phyloP scores from a whole-genome alignment of 768 basidiomycete genomes.

The Phanerochaete sordida region DNA sequence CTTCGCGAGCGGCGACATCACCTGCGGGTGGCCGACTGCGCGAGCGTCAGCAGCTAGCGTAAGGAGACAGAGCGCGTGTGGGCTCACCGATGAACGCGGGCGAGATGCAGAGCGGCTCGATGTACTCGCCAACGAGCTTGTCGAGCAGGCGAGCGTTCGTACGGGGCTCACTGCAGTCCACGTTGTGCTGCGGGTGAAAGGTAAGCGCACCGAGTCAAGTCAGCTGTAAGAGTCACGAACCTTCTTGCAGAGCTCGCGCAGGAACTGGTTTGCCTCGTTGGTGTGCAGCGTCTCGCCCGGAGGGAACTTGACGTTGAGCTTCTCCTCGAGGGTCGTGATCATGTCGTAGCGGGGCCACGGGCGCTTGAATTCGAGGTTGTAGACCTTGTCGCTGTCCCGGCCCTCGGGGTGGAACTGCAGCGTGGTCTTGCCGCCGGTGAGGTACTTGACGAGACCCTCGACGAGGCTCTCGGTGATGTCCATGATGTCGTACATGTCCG shows the following conservation, averaged over 20 bases:
- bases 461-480: slow-evolving; percentile 91
- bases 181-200: slow-evolving; percentile 64
- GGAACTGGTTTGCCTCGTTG: slow-evolving; percentile 82
- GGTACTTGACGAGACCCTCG: slow-evolving; percentile 84
- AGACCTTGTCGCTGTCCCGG: slow-evolving; percentile 71
- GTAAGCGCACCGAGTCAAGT: background rate
- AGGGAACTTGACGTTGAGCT: slow-evolving; percentile 89
- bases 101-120: slow-evolving; percentile 94
- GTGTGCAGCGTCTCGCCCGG: slow-evolving; percentile 88
- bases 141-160: slow-evolving; percentile 94
- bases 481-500: slow-evolving; percentile 99
- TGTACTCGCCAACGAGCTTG: slow-evolving; percentile 98
- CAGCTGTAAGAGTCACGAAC: slow-evolving; percentile 33
- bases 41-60: background rate
- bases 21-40: slow-evolving; percentile 94
- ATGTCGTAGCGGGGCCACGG: slow-evolving; percentile 99
- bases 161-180: slow-evolving; percentile 94
- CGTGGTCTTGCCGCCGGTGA: slow-evolving; percentile 78
- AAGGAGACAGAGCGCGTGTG: background rate
- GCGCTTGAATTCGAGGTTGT: slow-evolving; percentile 81
- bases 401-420: slow-evolving; percentile 92
- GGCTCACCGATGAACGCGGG: slow-evolving; percentile 88
- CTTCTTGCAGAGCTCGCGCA: slow-evolving; percentile 82
- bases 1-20: slow-evolving; percentile 99
- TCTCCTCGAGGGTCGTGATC: slow-evolving; percentile 94